These are phyloP conservation scores for Fraxinus albicans DNA, from an alignment of 305 asterid species.

Conservation along the genomic window DNA sequence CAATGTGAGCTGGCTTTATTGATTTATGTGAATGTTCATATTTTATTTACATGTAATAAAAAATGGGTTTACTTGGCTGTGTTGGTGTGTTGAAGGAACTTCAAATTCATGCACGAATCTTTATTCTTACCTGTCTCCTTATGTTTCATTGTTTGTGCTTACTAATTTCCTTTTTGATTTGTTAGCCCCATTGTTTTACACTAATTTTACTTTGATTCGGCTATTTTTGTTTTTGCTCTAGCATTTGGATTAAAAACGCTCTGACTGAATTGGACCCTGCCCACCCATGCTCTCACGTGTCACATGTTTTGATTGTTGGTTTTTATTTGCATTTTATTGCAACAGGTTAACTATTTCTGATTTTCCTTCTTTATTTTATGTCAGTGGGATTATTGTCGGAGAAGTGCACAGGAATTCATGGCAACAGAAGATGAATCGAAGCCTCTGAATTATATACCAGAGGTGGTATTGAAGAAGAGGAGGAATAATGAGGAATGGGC, in stretches of 20 bases:
- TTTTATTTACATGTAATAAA: too few species aligned
- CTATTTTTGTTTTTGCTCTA: not conserved
- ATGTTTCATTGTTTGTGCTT: not conserved
- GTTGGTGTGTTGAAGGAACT: not conserved
- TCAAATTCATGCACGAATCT: not conserved
- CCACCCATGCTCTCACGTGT: not conserved
- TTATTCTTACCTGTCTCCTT: not conserved
- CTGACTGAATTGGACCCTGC: not conserved
- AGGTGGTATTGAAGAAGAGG: slow-evolving; percentile 87
- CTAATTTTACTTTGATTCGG: not conserved
- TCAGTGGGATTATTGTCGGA: not conserved
- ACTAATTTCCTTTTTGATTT: not conserved
- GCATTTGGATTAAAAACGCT: not conserved
- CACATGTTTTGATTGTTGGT: not conserved
- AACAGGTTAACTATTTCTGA: not conserved
- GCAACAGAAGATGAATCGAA: slow-evolving; percentile 56
- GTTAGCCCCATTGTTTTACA: not conserved
- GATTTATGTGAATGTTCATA: not conserved
- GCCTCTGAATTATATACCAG: slow-evolving; percentile 60
- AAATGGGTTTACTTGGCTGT: not conserved
- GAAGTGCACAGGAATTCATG: slow-evolving; percentile 19
- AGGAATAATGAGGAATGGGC: slow-evolving; percentile 93
- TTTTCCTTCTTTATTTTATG: not conserved
- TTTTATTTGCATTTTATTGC: not conserved
- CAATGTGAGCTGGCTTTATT: not conserved